phyloP scores from a whole-genome alignment of 1,284 basidiomycete genomes.

The Lentinus polychrous region DNA sequence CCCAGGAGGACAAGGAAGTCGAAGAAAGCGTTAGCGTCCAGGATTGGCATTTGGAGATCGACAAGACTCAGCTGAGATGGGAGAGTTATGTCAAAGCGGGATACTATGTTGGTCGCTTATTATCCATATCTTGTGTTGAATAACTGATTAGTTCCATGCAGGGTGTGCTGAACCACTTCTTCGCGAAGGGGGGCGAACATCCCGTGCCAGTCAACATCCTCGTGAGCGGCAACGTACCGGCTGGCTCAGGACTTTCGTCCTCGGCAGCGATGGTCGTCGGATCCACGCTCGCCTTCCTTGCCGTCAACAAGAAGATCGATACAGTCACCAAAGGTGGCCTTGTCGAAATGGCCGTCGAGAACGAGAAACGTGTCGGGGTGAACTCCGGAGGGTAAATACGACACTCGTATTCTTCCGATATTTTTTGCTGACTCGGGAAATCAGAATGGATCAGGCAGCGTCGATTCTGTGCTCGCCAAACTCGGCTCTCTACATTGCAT shows the following conservation, averaged over 20 bases:
- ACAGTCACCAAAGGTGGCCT: slow-evolving; percentile 60
- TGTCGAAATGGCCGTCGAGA: slow-evolving; percentile 73
- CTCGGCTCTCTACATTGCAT: slow-evolving; percentile 73
- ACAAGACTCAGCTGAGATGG: slow-evolving; percentile 68
- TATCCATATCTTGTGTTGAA: slow-evolving; percentile 3
- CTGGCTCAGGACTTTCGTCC: slow-evolving; percentile 75
- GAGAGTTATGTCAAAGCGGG: slow-evolving; percentile 84
- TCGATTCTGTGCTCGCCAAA: slow-evolving; percentile 67
- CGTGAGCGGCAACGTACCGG: slow-evolving; percentile 73
- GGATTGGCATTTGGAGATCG: slow-evolving; percentile 69
- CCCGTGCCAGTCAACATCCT: slow-evolving; percentile 63
- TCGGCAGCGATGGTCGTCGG: slow-evolving; percentile 69
- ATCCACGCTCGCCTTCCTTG: slow-evolving; percentile 72
- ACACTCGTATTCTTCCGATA: background rate
- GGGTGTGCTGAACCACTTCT: slow-evolving; percentile 71
- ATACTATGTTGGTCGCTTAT: slow-evolving; percentile 51
- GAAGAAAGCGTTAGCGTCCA: slow-evolving; percentile 37
- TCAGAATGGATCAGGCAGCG: slow-evolving; percentile 79
- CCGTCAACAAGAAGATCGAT: slow-evolving; percentile 61
- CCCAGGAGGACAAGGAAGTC: slow-evolving; percentile 19
- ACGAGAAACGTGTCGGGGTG: slow-evolving; percentile 77
- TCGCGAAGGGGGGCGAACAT: slow-evolving; percentile 24
- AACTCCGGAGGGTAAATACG: slow-evolving; percentile 65
- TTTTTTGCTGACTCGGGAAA: background rate
- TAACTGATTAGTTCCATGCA: slow-evolving; percentile 21